Conservation (phyloP, 768 basidiomycete genomes). For the Russula ochroleuca region DNA sequence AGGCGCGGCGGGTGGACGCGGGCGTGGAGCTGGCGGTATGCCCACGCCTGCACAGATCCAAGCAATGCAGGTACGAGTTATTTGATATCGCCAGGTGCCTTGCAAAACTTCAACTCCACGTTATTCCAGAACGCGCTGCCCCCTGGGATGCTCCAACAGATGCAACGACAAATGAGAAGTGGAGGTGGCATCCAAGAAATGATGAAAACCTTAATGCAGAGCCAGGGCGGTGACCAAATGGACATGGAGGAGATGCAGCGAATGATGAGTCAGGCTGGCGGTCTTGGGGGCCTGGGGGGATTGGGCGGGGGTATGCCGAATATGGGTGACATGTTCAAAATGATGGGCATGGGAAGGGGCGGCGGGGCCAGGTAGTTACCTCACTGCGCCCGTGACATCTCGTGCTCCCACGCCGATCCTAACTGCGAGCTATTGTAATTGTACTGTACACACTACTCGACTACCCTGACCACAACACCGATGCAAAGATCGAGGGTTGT, state of each 20-base stretch:
- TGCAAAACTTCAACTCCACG: slow-evolving; percentile 1
- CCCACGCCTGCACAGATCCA: slow-evolving; percentile 91
- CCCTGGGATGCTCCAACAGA: slow-evolving; percentile 90
- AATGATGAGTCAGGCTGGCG: slow-evolving; percentile 90
- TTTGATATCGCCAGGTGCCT: not conserved
- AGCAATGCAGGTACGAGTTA: slow-evolving; percentile 75
- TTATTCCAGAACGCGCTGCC: slow-evolving; percentile 76
- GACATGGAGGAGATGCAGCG: slow-evolving; percentile 96
- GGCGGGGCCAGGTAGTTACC: slow-evolving; percentile 22
- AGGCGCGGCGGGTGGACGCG: slow-evolving; percentile 76
- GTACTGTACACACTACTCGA: not conserved
- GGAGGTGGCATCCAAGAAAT: slow-evolving; percentile 95
- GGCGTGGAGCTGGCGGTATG: slow-evolving; percentile 82
- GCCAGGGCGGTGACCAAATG: slow-evolving; percentile 81
- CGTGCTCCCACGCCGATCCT: not conserved
- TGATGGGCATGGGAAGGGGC: slow-evolving; percentile 52
- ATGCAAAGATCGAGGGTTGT: not conserved
- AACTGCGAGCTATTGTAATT: not conserved
- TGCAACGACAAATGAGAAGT: slow-evolving; percentile 75
- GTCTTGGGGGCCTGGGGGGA: slow-evolving; percentile 56
- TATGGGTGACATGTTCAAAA: slow-evolving; percentile 78
- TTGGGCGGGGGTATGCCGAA: slow-evolving; percentile 63
- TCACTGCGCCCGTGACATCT: not conserved
- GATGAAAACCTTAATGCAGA: slow-evolving; percentile 98
- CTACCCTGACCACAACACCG: not conserved